These are phyloP conservation scores for Candida suzukii DNA, from an alignment of 805 yeast species.

Conservation along the genomic window DNA sequence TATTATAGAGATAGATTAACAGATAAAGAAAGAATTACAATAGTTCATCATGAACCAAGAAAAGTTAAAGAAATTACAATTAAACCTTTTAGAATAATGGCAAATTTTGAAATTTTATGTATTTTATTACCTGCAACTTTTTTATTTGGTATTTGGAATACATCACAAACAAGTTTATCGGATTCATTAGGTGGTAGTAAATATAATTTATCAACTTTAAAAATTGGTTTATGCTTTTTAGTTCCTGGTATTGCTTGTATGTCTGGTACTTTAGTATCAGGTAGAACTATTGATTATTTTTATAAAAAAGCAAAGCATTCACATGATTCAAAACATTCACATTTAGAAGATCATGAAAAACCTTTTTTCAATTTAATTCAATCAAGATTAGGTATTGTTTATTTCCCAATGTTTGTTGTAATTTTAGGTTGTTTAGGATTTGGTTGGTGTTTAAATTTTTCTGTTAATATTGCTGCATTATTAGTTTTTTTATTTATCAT, in stretches of 20 bases:
- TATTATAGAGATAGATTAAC: constrained; percentile 24
- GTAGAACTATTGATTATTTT: constrained; percentile 46
- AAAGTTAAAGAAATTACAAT: constrained; percentile 16
- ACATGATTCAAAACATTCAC: constrained; percentile 19
- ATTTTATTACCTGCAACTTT: constrained; percentile 52
- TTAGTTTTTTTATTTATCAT: constrained; percentile 51
- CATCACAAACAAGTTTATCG: constrained; percentile 59
- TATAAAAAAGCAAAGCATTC: constrained; percentile 32
- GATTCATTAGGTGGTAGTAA: constrained; percentile 36
- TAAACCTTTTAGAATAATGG: constrained; percentile 11
- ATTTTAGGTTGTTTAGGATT: constrained; percentile 39
- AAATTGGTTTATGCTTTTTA: constrained; percentile 65
- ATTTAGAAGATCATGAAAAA: constrained; percentile 2
- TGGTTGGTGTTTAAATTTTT: constrained; percentile 66
- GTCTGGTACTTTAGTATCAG: constrained; percentile 51
- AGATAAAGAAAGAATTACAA: constrained; percentile 18
- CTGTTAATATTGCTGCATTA: constrained; percentile 44
- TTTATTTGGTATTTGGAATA: constrained; percentile 64
- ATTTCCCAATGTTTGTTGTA: constrained; percentile 32
- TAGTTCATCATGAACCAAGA: constrained; percentile 12
- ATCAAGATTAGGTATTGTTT: constrained; percentile 45
- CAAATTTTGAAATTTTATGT: constrained; percentile 27
- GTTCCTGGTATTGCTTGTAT: constrained; percentile 69
- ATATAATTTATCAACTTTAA: constrained; percentile 45
- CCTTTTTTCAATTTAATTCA: constrained; percentile 47